These are phyloP conservation scores for Puccinia polysora DNA, from an alignment of 1,284 basidiomycete species.

Conservation along the genomic window DNA sequence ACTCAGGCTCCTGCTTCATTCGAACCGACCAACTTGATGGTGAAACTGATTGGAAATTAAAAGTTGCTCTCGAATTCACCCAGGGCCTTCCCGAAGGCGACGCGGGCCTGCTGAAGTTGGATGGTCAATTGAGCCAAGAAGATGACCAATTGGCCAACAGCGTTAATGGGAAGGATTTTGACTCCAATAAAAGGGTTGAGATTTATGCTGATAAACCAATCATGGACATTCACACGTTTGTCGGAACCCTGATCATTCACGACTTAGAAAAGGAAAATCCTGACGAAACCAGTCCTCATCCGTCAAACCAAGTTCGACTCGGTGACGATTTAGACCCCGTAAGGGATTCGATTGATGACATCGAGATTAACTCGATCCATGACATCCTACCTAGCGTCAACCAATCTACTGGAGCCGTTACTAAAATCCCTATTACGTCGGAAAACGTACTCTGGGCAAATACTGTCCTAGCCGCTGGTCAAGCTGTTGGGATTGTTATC, in stretches of 20 bases:
- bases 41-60: constrained; percentile 98
- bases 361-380: constrained; percentile 35
- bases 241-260: constrained; percentile 83
- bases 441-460: constrained; percentile 98
- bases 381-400: neutral
- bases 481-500: constrained; percentile 83
- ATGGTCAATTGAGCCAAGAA: constrained; percentile 70
- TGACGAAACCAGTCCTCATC: constrained; percentile 48
- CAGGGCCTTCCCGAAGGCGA: constrained; percentile 66
- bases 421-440: constrained; percentile 72
- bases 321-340: constrained; percentile 33
- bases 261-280: constrained; percentile 55
- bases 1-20: constrained; percentile 88
- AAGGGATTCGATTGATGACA: constrained; percentile 43
- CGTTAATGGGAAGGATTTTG: neutral
- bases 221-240: constrained; percentile 94
- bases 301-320: neutral
- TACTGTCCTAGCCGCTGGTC: constrained; percentile 91
- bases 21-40: constrained; percentile 97
- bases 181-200: constrained; percentile 44
- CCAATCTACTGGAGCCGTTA: constrained; percentile 42
- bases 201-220: constrained; percentile 78
- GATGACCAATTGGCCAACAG: constrained; percentile 56
- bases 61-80: constrained; percentile 77
- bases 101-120: constrained; percentile 65